Percentiles rank a stretch among this genome's conserved stretches.
These are phyloP conservation scores for Staphylotrichum tortipilum DNA, from an alignment of 495 filamentous ascomycete genomes.

Conservation along the genomic window DNA sequence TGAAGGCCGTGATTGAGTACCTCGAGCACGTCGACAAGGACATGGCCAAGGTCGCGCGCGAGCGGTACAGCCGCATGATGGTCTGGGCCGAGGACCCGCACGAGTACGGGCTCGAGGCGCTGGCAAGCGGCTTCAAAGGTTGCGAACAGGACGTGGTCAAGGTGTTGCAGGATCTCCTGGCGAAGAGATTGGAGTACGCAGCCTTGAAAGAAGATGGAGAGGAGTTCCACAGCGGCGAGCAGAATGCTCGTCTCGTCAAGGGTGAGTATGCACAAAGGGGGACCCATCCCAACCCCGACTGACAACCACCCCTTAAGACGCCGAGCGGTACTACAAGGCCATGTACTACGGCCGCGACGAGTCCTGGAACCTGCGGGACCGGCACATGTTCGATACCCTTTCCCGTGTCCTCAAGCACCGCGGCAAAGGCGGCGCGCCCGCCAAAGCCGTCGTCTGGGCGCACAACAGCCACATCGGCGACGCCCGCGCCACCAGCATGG, in stretches of 20 bases:
- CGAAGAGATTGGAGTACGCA: constrained; percentile 39
- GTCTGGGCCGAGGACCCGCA: constrained; percentile 47
- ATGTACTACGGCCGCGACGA: constrained; percentile 51
- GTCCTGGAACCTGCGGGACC: constrained; percentile 51
- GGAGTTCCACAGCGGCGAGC: constrained; percentile 45
- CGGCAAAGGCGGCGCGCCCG: constrained; percentile 15
- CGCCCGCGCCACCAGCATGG: constrained; percentile 49
- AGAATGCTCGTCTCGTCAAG: constrained; percentile 48
- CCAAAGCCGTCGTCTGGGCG: constrained; percentile 52
- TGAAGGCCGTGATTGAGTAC: constrained; percentile 45
- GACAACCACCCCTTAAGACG: constrained; percentile 27
- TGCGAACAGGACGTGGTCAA: constrained; percentile 43
- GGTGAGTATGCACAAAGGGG: too few species aligned
- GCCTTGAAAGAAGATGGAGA: constrained; percentile 33
- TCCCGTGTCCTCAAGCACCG: constrained; percentile 38
- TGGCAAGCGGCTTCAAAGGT: constrained; percentile 35
- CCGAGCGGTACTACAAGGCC: constrained; percentile 49
- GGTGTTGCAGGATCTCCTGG: constrained; percentile 40
- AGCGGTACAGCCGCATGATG: constrained; percentile 40
- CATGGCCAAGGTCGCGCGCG: constrained; percentile 37
- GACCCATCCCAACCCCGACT: too few species aligned
- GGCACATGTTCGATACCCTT: constrained; percentile 52
- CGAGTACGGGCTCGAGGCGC: constrained; percentile 41
- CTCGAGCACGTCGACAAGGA: constrained; percentile 41
- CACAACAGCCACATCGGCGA: constrained; percentile 57